phyloP scores from a whole-genome alignment of 1,284 basidiomycete genomes.

The Ganoderma leucocontextum region DNA sequence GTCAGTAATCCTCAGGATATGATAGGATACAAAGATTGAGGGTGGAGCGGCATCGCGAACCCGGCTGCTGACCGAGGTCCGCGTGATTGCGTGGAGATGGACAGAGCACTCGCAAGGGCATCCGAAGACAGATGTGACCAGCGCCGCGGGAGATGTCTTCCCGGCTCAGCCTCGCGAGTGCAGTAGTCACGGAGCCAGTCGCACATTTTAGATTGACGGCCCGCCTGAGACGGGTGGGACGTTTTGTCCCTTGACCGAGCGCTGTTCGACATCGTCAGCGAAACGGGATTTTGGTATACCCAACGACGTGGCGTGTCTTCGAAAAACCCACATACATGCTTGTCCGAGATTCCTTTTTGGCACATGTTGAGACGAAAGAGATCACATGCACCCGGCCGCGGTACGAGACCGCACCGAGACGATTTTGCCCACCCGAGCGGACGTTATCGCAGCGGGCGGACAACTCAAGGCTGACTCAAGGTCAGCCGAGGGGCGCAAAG shows the following conservation, averaged over 20 bases:
- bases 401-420: conserved; percentile 4
- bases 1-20: conserved; percentile 23
- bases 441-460: background rate
- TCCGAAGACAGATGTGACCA: background rate
- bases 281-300: background rate
- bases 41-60: conserved; percentile 5
- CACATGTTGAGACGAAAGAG: background rate
- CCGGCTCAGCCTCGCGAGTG: background rate
- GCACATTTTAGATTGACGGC: conserved; percentile 6
- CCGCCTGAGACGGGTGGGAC: background rate
- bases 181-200: conserved; percentile 1
- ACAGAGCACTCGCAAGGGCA: background rate
- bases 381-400: background rate
- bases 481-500: background rate
- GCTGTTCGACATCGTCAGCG: conserved; percentile 6
- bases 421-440: background rate
- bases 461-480: background rate
- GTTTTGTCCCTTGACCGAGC: background rate
- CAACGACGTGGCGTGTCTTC: conserved; percentile 5
- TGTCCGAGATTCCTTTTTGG: background rate
- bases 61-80: conserved; percentile 18
- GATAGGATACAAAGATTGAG: conserved; percentile 22
- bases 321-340: background rate
- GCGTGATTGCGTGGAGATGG: conserved; percentile 17
- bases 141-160: background rate